Evolutionary conservation across 441 rosid genomes (phyloP), one percentile per base, ranked within the genome.

Genomic region (Populus hybrid): DNA sequence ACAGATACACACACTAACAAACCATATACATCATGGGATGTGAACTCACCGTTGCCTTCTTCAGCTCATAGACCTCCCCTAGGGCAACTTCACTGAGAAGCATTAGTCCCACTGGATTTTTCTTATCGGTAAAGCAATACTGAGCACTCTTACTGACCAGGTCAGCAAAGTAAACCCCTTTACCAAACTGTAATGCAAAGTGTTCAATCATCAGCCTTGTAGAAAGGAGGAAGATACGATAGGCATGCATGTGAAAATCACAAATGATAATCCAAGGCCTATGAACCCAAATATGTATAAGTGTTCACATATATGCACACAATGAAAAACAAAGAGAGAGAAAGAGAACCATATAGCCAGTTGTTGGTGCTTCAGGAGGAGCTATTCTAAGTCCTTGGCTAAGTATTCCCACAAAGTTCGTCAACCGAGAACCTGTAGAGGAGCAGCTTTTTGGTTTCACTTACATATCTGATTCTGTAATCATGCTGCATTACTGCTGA

Each of bases 141-240:
- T 93, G 98, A 80, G 98, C 98, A 90, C 99, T 94, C 91, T 96
- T 96, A 78, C 99, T 96, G 80, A 93, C 98, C 86, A 96, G 89
- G 87, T 96, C 99, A 78, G 99, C 98, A 76, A 96, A 96, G 83
- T 94, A 96, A 79, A 96, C 70, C 77, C 99, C 99, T 88, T 96
- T 94, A 24, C 98, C 98, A 87, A 96, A 96, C 99, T 94, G 88
- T 81, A 87, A 77, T 9, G 46, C 61, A 67, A 83, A 36, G 26
- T 23, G 73, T 34, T 35, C 16, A 54, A 79, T 50, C 54, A 77
- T 83, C 65, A 85, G 82, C 73, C 76, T 75, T 59, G 63, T 14
- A 61, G 10, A 81, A 78, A 59, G 38, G 64, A 68, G 10, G 36
- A 20, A 67, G 18, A 21, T 32, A 63, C 50, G 57, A 35, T 24